Percentiles rank a stretch among this genome's conserved stretches.
Conservation (phyloP, 2,329 filamentous ascomycete genomes). For the Penicillium sp. region DNA sequence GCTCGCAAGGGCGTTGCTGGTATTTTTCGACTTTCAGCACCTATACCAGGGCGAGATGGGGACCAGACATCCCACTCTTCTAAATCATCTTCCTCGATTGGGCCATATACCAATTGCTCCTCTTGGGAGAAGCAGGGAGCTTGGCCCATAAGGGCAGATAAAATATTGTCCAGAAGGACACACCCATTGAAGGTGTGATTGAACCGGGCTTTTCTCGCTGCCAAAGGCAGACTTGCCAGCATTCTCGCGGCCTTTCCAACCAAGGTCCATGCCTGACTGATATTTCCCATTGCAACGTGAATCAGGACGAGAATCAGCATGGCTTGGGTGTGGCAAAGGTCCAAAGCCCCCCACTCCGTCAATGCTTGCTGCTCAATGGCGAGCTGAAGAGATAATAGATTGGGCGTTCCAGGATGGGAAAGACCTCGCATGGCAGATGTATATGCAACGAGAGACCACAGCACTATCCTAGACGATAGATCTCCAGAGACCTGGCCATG, state of each 20-base stretch:
- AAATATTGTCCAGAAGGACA: constrained; percentile 20
- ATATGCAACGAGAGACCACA: constrained; percentile 60
- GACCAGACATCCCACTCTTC: constrained; percentile 27
- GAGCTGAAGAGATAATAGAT: constrained; percentile 5
- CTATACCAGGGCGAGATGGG: background rate
- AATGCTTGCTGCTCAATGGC: constrained; percentile 14
- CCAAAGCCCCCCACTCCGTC: constrained; percentile 46
- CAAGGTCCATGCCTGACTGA: constrained; percentile 62
- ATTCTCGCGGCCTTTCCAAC: constrained; percentile 61
- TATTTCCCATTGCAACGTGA: constrained; percentile 58
- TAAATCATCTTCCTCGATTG: constrained; percentile 20
- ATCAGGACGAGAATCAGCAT: constrained; percentile 62
- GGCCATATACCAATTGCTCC: constrained; percentile 7
- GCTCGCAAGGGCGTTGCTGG: constrained; percentile 15
- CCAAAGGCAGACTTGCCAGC: constrained; percentile 11
- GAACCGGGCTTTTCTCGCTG: constrained; percentile 11
- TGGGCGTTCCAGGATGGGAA: background rate
- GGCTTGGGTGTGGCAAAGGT: constrained; percentile 54
- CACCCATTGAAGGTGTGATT: constrained; percentile 20
- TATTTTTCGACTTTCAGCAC: background rate
- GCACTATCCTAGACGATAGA: constrained; percentile 12
- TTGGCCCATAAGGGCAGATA: constrained; percentile 13
- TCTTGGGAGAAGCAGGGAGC: constrained; percentile 12
- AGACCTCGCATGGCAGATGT: constrained; percentile 2
- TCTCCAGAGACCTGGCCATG: background rate